Evolutionary conservation across 202 grass and related monocot species (phyloP).

Genomic region (Setaria viridis): DNA sequence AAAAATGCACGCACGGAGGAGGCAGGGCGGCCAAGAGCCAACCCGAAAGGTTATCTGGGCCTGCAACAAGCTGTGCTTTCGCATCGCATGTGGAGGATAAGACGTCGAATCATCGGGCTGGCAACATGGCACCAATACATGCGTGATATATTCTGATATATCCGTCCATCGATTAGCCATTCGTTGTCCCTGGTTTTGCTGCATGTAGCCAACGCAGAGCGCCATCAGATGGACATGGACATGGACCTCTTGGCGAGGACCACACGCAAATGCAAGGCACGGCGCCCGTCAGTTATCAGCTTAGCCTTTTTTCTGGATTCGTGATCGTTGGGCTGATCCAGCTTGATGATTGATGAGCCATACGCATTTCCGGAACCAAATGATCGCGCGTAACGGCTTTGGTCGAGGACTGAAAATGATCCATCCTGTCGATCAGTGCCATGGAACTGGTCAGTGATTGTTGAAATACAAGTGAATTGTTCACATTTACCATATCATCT

Average conservation of each 20-base stretch:
- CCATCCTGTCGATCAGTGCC: no score
- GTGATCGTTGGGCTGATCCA: neutral
- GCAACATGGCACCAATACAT: neutral
- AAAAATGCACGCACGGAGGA: neutral
- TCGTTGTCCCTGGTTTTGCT: conserved; percentile 24
- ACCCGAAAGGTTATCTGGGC: conserved; percentile 15
- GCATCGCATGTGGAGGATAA: conserved; percentile 48
- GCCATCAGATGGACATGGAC: conserved; percentile 30
- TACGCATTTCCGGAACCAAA: neutral
- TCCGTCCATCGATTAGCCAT: neutral
- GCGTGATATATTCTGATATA: neutral
- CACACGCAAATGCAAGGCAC: conserved; percentile 29
- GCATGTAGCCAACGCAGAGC: conserved; percentile 40
- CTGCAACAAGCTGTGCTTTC: conserved; percentile 16
- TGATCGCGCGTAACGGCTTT: neutral
- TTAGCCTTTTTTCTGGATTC: neutral
- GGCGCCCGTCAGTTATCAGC: neutral
- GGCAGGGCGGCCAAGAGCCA: neutral
- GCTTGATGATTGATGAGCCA: neutral
- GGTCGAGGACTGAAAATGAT: neutral
- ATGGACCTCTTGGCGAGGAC: neutral
- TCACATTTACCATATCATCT: no score
- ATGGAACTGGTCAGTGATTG: no score
- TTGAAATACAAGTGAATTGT: no score
- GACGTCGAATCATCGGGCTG: conserved; percentile 41